These are phyloP conservation scores for Candida qinlingensis DNA, from an alignment of 805 yeast genomes.

Conservation along the genomic window DNA sequence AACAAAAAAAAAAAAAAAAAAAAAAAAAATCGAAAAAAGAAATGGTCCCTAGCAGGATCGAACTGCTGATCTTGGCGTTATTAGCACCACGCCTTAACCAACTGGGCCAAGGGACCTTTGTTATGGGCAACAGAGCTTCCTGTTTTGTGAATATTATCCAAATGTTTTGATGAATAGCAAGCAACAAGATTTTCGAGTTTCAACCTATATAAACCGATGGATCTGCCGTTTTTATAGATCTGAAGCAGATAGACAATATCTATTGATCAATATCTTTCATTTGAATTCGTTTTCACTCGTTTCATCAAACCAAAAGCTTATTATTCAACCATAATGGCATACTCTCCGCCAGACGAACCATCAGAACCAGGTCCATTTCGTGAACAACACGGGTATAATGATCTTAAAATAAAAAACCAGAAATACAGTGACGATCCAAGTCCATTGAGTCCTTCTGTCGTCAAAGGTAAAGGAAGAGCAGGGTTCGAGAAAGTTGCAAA, in stretches of 20 bases:
- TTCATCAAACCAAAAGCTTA: too few species aligned
- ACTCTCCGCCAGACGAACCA: slow-evolving; percentile 20
- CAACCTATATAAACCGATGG: too few species aligned
- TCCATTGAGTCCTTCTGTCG: slow-evolving; percentile 18
- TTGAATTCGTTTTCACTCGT: too few species aligned
- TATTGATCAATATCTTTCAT: too few species aligned
- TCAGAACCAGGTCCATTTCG: slow-evolving; percentile 19
- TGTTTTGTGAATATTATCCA: background rate
- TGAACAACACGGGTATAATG: slow-evolving; percentile 20
- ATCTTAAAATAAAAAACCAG: slow-evolving; percentile 8
- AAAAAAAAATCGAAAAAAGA: slow-evolving; percentile 3
- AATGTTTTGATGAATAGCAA: background rate
- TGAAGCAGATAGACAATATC: too few species aligned
- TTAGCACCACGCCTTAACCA: slow-evolving; percentile 58
- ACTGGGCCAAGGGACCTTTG: slow-evolving; percentile 51
- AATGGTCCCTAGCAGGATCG: slow-evolving; percentile 83
- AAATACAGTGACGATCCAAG: slow-evolving; percentile 15
- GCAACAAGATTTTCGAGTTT: too few species aligned
- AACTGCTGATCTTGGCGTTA: slow-evolving; percentile 67
- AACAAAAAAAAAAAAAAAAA: too few species aligned
- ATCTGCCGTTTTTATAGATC: too few species aligned
- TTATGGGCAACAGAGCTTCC: too few species aligned
- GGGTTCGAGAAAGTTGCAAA: slow-evolving; percentile 16
- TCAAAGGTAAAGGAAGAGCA: slow-evolving; percentile 7
- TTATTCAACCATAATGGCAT: slow-evolving; percentile 6